Evolutionary conservation across 768 basidiomycete genomes (phyloP), one percentile per base, ranked within the genome.

Genomic region (Chlorophyllum brunneum): DNA sequence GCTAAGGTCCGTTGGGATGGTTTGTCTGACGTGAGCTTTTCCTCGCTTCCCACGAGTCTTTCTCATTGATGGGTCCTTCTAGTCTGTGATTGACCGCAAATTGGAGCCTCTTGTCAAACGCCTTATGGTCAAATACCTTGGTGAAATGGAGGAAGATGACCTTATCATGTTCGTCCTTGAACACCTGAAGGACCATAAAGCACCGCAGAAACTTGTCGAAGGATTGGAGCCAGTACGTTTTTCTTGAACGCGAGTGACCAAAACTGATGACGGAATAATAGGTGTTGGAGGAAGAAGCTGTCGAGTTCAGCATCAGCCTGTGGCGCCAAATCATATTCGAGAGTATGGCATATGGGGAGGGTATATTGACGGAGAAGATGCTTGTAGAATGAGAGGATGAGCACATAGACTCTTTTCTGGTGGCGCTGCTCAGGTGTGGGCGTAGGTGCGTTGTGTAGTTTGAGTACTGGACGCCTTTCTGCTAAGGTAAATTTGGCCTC

Each of bases 321-420:
- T 98, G 94, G 94, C 82, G 92, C 49, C 89, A 92, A 70, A 80
- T 95, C 59, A 90, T 93, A 45, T 95, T 95, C 65, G 94, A 98
- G 75, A 93, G 92, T 62, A 88, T 92, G 82, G 90, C 93, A 23
- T 94, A 91, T 66, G 85, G 82, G 56, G 90, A 94, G 67, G 92
- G 92, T 34, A 75, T 95, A 55, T 82, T 88, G 61, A 93, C 92
- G 22, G 92, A 92, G 59, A 81, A 79, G 65, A 82, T 89, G 81
- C 76, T 88, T 71, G 85, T 92, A 62, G 88, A 90, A 67, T 85
- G 70, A 71, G 13, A 29, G n/a, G 42, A 24, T 13, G 24, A 16
- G 36, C 26, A 10, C 20, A 29, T 11, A 34, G 49, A 41, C 53
- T 46, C 55, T 43, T 26, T 41, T 51, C 49, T 56, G 56, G 55